Evolutionary conservation across 345 rosid species (phyloP).

Genomic region (Citrus sp.): DNA sequence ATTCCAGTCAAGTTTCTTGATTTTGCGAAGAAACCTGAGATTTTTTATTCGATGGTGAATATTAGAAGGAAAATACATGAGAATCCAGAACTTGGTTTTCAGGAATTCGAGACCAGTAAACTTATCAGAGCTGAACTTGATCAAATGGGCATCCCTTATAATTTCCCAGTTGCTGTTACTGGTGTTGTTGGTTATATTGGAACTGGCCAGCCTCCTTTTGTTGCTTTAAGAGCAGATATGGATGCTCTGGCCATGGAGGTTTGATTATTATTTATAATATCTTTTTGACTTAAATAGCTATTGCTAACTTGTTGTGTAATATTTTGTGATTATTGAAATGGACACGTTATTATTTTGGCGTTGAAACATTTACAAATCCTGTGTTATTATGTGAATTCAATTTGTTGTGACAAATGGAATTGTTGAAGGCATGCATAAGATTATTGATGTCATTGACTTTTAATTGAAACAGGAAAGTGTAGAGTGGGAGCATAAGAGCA

Average conservation of each 20-base stretch:
- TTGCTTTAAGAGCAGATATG: conserved; percentile 89
- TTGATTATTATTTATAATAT: not conserved
- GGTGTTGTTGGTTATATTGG: conserved; percentile 51
- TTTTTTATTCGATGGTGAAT: conserved; percentile 40
- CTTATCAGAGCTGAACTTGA: conserved; percentile 64
- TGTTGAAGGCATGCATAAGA: not conserved
- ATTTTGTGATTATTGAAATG: not conserved
- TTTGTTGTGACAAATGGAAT: not conserved
- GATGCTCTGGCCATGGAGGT: conserved; percentile 93
- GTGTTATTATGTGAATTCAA: not conserved
- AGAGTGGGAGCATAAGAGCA: conserved; percentile 85
- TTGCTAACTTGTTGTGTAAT: not conserved
- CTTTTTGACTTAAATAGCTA: not conserved
- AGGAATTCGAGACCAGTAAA: conserved; percentile 65
- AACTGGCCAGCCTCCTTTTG: conserved; percentile 46
- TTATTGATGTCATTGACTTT: not conserved
- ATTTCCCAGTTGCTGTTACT: conserved; percentile 45
- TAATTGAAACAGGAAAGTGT: conserved; percentile 58
- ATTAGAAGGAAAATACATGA: conserved; percentile 56
- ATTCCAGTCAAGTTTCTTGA: conserved; percentile 38
- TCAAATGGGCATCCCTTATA: conserved; percentile 40
- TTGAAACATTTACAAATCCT: not conserved
- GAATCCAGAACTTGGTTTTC: conserved; percentile 57
- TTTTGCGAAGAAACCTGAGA: conserved; percentile 32
- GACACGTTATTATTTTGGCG: not conserved